phyloP scores from a whole-genome alignment of 2,329 filamentous ascomycete genomes.

The Incumbomyces delicatus region DNA sequence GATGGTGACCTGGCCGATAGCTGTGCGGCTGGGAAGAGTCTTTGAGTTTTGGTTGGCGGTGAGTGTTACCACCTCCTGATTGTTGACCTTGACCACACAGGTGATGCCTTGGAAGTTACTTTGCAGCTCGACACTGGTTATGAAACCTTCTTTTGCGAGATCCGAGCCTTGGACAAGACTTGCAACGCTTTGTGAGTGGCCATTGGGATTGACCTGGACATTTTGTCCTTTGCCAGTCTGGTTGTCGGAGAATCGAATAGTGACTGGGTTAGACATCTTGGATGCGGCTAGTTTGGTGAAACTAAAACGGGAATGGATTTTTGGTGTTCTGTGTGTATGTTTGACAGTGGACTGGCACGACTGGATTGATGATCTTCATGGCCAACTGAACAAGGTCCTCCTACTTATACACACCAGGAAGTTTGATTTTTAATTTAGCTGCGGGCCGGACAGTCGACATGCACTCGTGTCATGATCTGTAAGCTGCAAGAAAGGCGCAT shows the following conservation, averaged over 20 bases:
- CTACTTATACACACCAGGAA: no score
- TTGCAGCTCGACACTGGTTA: slow-evolving; percentile 1
- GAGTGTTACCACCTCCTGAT: not conserved
- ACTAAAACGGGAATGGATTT: no score
- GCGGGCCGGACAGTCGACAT: no score
- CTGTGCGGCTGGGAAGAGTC: not conserved
- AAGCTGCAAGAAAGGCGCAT: no score
- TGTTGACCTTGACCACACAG: not conserved
- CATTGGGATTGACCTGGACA: not conserved
- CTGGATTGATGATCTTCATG: no score
- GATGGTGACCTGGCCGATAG: slow-evolving; percentile 1
- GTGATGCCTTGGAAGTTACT: slow-evolving; percentile 1
- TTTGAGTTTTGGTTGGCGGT: not conserved
- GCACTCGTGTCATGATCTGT: no score
- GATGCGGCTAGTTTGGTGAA: not conserved
- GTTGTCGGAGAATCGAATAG: slow-evolving; percentile 3
- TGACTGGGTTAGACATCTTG: slow-evolving; percentile 1
- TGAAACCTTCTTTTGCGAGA: not conserved
- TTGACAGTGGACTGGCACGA: no score
- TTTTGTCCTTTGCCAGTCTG: not conserved
- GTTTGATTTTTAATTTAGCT: no score
- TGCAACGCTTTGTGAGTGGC: not conserved
- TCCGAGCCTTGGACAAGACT: not conserved
- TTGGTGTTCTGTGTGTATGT: no score
- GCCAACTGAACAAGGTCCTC: no score